A percentile compares a stretch with the other conserved stretches of the same genome.
Evolutionary conservation across 2,329 filamentous ascomycete species (phyloP).

Genomic region (Teratosphaeria zuluensis): DNA sequence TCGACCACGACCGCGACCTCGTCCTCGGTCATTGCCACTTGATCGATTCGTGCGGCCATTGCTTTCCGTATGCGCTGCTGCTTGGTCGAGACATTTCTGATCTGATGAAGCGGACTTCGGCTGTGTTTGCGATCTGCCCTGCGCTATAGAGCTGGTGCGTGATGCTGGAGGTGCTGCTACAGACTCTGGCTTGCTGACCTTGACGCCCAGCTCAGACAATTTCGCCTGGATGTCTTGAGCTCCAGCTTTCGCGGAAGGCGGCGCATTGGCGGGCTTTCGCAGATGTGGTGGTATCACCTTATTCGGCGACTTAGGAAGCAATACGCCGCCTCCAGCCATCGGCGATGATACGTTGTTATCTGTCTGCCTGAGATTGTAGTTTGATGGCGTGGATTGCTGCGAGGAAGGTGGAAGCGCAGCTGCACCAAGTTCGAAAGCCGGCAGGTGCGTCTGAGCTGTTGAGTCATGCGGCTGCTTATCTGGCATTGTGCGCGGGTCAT

Average conservation of each 20-base stretch:
- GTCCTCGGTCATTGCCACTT: not conserved
- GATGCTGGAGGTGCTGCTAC: not conserved
- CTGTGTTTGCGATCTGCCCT: not conserved
- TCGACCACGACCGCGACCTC: not conserved
- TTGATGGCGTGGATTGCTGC: not conserved
- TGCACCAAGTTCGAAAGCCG: not conserved
- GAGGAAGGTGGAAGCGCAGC: not conserved
- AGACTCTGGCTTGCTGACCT: conserved; percentile 8
- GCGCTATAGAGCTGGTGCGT: not conserved
- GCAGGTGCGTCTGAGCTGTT: not conserved
- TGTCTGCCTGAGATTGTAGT: not conserved
- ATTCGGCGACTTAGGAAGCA: not conserved
- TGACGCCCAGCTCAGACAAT: conserved; percentile 9
- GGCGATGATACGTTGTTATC: not conserved
- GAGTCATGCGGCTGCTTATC: not conserved
- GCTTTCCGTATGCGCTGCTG: not conserved
- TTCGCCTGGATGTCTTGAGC: conserved; percentile 7
- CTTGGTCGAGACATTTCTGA: not conserved
- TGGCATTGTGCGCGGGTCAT: not conserved
- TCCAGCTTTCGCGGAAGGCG: not conserved
- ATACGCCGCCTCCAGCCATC: not conserved
- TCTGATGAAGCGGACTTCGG: not conserved
- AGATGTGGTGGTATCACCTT: not conserved
- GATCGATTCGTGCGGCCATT: not conserved
- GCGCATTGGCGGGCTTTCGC: not conserved